Evolutionary conservation across 805 yeast genomes (phyloP), one percentile per base, ranked within the genome.

Genomic region (Candida stauntonica): DNA sequence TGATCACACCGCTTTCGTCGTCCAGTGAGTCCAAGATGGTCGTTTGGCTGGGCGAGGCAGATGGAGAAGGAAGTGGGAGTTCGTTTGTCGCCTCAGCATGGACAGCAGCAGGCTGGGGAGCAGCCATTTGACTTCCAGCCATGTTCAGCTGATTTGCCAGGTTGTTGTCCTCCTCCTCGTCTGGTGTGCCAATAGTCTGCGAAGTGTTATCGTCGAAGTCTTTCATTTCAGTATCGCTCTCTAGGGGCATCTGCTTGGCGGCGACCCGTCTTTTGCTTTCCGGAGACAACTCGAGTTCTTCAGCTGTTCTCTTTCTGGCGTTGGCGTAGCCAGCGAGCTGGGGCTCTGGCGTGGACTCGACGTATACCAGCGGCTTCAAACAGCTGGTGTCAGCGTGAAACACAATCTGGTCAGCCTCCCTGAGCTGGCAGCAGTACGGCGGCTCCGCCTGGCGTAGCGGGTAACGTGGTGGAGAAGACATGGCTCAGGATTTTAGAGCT

Each of bases 1-100:
- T 35, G 12, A 40, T 36, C 16, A 38, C 33, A 12, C 26, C 42
- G n/a, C 40, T 44, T 3, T 38, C 42, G 13, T 41, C 40, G 18
- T 57, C 21, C 11, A 19, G 16, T 21, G 38, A 58, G 17, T 51
- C 57, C 8, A 47, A 34, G 5, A 23, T 36, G 2, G 59, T 50
- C 36, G 31, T 14, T 26, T 67, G 78, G 4, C 63, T 64, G 1
- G 81, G 81, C 2, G 79, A 75, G 1, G 82, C 82, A 47, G 80
- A 75, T 0, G 86, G 86, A 8, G 84, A 79, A 1, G 86, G 86
- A 16, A 79, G 63, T 0, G 85, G 84, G n/a, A 75, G 58, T 42
- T 72, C 79, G 23, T 35, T 29, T 11, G 33, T 26, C 26, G 38
- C 39, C 9, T 30, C 47, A 16, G 17, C 12, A 23, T 37, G 45